These are phyloP conservation scores for Scenedesmus sp. DNA, from an alignment of 163 green algal genomes.

Conservation along the genomic window DNA sequence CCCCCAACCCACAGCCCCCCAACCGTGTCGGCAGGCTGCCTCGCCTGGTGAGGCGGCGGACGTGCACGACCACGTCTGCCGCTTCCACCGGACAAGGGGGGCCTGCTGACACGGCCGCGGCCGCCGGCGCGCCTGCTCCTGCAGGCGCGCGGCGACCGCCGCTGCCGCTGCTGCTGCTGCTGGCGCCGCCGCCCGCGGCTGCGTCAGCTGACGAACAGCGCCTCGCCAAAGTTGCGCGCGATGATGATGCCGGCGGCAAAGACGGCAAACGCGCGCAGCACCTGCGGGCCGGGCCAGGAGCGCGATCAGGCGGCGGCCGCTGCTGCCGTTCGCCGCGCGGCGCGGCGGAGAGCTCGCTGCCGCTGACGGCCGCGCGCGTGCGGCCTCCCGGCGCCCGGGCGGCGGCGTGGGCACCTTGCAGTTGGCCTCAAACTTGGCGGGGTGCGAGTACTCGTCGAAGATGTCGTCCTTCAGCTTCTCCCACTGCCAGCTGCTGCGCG, in stretches of 20 bases:
- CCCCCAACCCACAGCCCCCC: too few species aligned
- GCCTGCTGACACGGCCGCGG: neutral
- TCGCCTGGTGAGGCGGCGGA: too few species aligned
- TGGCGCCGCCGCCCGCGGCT: neutral
- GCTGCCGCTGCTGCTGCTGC: neutral
- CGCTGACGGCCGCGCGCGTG: too few species aligned
- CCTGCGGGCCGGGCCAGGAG: too few species aligned
- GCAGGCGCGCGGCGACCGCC: neutral
- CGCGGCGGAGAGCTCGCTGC: too few species aligned
- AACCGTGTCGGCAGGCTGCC: too few species aligned
- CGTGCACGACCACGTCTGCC: too few species aligned
- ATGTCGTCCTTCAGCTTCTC: conserved; percentile 27
- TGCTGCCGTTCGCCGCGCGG: too few species aligned
- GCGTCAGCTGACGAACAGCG: conserved; percentile 43
- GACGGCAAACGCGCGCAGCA: conserved; percentile 39
- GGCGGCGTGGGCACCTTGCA: conserved; percentile 27
- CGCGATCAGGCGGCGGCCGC: too few species aligned
- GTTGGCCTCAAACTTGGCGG: conserved; percentile 41
- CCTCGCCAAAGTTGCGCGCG: conserved; percentile 44
- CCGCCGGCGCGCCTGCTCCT: neutral
- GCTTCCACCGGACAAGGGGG: too few species aligned
- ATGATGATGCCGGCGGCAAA: conserved; percentile 44
- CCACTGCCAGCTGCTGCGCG: conserved; percentile 32
- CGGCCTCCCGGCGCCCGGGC: too few species aligned
- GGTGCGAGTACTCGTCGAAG: conserved; percentile 32